A percentile compares a stretch with the other conserved stretches of the same genome.
Conservation (phyloP, 108 stramenopile species). For the Phaeodactylum tricornutum region DNA sequence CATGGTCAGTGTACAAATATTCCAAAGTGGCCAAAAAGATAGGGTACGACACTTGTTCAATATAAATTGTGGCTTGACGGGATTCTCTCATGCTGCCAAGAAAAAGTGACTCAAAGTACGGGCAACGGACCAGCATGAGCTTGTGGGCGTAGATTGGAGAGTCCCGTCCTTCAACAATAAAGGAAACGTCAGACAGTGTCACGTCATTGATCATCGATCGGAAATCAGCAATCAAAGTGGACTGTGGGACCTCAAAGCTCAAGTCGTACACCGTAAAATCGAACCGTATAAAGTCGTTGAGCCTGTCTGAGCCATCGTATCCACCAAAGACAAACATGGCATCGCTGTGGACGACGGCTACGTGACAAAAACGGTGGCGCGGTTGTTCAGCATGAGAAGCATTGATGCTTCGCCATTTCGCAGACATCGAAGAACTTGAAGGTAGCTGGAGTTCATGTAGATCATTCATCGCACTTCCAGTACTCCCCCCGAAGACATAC, state of each 20-base stretch:
- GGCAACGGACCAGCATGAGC: slow-evolving; percentile 84
- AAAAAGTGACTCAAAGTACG: slow-evolving; percentile 90
- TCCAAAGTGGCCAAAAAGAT: slow-evolving; percentile 87
- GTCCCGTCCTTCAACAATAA: slow-evolving; percentile 76
- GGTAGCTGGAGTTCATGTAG: slow-evolving; percentile 82
- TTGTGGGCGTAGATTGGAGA: slow-evolving; percentile 90
- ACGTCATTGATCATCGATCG: slow-evolving; percentile 74
- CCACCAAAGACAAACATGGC: slow-evolving; percentile 90
- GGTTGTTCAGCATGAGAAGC: slow-evolving; percentile 14
- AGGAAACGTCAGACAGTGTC: slow-evolving; percentile 83
- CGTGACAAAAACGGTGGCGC: slow-evolving; percentile 90
- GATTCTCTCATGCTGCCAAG: slow-evolving; percentile 86
- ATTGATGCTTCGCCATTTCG: slow-evolving; percentile 30
- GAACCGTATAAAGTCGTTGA: slow-evolving; percentile 89
- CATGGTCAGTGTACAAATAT: slow-evolving; percentile 93
- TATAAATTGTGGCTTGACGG: slow-evolving; percentile 38
- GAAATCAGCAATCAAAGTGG: slow-evolving; percentile 79
- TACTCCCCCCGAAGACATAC: slow-evolving; percentile 87
- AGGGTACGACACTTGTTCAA: slow-evolving; percentile 54
- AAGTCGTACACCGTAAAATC: slow-evolving; percentile 51
- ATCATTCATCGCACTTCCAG: slow-evolving; percentile 93
- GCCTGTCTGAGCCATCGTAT: slow-evolving; percentile 85
- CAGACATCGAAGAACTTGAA: slow-evolving; percentile 15
- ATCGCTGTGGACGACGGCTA: slow-evolving; percentile 49
- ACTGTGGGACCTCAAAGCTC: slow-evolving; percentile 59